Percentiles rank a stretch among this genome's conserved stretches.
Conservation (phyloP, 1,284 basidiomycete genomes). For the Leccinum colubrinum region DNA sequence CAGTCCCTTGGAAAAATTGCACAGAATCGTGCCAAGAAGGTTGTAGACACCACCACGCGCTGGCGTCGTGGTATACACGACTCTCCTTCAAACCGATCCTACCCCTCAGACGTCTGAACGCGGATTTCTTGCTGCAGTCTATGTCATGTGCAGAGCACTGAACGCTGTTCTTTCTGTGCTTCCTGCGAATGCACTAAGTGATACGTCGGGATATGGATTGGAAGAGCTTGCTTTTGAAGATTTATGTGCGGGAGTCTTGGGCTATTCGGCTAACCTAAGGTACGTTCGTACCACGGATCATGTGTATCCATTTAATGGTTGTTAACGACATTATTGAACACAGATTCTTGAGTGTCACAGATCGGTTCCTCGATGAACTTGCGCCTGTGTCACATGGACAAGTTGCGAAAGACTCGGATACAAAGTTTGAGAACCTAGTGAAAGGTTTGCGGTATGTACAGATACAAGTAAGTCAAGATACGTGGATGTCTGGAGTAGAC, state of each 20-base stretch:
- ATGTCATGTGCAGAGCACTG: conserved; percentile 85
- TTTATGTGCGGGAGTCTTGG: conserved; percentile 79
- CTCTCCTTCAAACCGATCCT: conserved; percentile 48
- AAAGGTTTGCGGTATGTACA: conserved; percentile 77
- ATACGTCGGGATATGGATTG: conserved; percentile 71
- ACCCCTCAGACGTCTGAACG: conserved; percentile 53
- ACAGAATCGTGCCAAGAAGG: conserved; percentile 79
- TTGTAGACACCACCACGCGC: conserved; percentile 84
- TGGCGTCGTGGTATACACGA: conserved; percentile 84
- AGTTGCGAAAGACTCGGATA: conserved; percentile 75
- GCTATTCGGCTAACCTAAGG: conserved; percentile 79
- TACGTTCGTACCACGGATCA: conserved; percentile 25
- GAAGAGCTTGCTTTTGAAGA: conserved; percentile 89
- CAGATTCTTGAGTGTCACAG: conserved; percentile 86
- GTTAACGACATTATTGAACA: background rate
- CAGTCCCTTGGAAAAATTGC: conserved; percentile 86
- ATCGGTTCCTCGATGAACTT: conserved; percentile 80
- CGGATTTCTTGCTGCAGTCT: conserved; percentile 80
- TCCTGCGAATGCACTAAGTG: conserved; percentile 74
- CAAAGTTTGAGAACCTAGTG: conserved; percentile 80
- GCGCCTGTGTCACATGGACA: conserved; percentile 71
- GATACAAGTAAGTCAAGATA: conserved; percentile 61
- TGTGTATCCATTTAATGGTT: background rate
- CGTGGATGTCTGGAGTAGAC: conserved; percentile 1
- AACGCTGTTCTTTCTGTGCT: conserved; percentile 75